A percentile compares a stretch with the other conserved stretches of the same genome.
Evolutionary conservation across 306 rosid species (phyloP).

Genomic region (Prunus padus): DNA sequence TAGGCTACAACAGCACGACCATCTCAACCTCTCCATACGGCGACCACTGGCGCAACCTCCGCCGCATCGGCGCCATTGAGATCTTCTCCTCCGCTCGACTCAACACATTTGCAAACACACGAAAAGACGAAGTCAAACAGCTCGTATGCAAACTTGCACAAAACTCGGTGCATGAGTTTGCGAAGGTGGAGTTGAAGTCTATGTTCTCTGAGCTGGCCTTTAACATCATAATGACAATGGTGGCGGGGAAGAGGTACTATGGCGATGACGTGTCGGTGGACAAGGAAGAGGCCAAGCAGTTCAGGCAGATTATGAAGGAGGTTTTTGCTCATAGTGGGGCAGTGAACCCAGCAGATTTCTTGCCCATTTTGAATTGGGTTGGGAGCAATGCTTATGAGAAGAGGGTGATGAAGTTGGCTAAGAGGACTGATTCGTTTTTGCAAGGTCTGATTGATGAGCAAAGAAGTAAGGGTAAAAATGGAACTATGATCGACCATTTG

Average conservation of each 20-base stretch:
- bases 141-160: slow-evolving; percentile 30
- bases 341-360: not conserved
- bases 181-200: slow-evolving; percentile 36
- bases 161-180: slow-evolving; percentile 9
- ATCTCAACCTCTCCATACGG: slow-evolving; percentile 41
- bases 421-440: slow-evolving; percentile 25
- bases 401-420: not conserved
- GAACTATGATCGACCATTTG: slow-evolving; percentile 46
- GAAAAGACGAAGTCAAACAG: slow-evolving; percentile 44
- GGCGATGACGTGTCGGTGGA: slow-evolving; percentile 28
- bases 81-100: slow-evolving; percentile 47
- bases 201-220: slow-evolving; percentile 48
- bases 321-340: slow-evolving; percentile 1
- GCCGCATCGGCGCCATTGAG: slow-evolving; percentile 59
- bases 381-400: slow-evolving; percentile 15
- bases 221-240: slow-evolving; percentile 63
- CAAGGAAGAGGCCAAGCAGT: not conserved
- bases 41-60: slow-evolving; percentile 80
- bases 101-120: slow-evolving; percentile 27
- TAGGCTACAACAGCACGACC: slow-evolving; percentile 44
- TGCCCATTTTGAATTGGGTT: slow-evolving; percentile 7
- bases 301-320: not conserved
- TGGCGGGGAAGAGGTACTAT: slow-evolving; percentile 62
- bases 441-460: slow-evolving; percentile 64
- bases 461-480: slow-evolving; percentile 16